Evolutionary conservation across 805 yeast species (phyloP).

Genomic region (Trichomonascus vanleenenianus): DNA sequence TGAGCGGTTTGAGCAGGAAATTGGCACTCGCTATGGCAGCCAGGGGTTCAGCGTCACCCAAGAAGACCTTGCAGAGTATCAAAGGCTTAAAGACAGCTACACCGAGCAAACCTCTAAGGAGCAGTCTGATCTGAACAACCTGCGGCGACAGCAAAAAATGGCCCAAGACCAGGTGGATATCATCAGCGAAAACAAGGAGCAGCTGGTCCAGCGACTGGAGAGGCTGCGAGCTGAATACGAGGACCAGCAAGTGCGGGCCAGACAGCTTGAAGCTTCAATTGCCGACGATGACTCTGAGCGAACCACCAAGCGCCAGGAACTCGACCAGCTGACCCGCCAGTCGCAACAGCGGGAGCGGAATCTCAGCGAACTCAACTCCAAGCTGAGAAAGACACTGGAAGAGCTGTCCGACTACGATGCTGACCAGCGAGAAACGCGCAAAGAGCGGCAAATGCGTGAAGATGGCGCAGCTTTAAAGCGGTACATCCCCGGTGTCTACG

Average conservation of each 20-base stretch:
- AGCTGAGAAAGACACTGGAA: conserved; percentile 50
- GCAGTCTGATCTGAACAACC: conserved; percentile 17
- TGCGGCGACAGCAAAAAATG: conserved; percentile 19
- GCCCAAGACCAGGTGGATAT: conserved; percentile 18
- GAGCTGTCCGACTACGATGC: conserved; percentile 69
- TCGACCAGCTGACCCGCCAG: conserved; percentile 19
- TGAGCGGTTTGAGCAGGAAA: conserved; percentile 32
- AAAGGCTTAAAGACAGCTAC: conserved; percentile 46
- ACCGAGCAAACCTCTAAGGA: conserved; percentile 19
- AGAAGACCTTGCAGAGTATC: conserved; percentile 51
- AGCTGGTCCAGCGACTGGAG: conserved; percentile 9
- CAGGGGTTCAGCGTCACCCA: conserved; percentile 35
- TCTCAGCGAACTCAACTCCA: conserved; percentile 56
- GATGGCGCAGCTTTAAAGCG: conserved; percentile 62
- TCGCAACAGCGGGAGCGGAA: conserved; percentile 23
- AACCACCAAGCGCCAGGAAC: conserved; percentile 19
- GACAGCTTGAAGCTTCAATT: conserved; percentile 26
- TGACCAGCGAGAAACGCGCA: conserved; percentile 63
- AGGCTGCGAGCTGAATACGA: conserved; percentile 28
- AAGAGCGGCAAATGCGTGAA: conserved; percentile 64
- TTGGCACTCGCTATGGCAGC: conserved; percentile 24
- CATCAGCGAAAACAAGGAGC: conserved; percentile 14
- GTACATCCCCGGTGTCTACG: conserved; percentile 78
- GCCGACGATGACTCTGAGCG: conserved; percentile 20
- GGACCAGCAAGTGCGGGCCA: conserved; percentile 31